These are phyloP conservation scores for Geotrichum cucujoidarum DNA, from an alignment of 1,139 yeast species.

Conservation along the genomic window DNA sequence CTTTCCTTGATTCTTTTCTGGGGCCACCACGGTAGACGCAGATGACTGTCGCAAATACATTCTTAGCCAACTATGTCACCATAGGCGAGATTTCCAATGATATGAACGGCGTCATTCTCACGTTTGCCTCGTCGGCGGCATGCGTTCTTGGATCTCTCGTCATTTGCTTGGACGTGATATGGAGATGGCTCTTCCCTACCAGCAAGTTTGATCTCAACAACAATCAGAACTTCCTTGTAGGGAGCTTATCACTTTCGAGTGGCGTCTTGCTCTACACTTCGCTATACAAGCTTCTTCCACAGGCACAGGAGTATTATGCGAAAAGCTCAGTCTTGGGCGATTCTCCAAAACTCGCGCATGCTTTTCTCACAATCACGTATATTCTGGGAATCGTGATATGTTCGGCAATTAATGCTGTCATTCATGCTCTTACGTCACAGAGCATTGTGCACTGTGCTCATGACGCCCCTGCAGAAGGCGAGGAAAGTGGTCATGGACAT, in stretches of 20 bases:
- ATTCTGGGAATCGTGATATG: slow-evolving; percentile 59
- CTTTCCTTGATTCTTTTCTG: too few species aligned
- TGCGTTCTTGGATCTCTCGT: slow-evolving; percentile 57
- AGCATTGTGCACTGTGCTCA: slow-evolving; percentile 86
- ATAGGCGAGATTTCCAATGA: slow-evolving; percentile 28
- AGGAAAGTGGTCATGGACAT: slow-evolving; percentile 31
- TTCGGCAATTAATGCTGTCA: slow-evolving; percentile 52
- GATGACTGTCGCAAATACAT: too few species aligned
- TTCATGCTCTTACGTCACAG: slow-evolving; percentile 73
- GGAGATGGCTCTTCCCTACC: slow-evolving; percentile 39
- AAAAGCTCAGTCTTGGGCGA: slow-evolving; percentile 24
- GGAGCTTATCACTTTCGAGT: slow-evolving; percentile 64
- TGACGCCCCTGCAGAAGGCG: slow-evolving; percentile 28
- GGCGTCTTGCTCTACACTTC: slow-evolving; percentile 70
- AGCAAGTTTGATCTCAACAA: slow-evolving; percentile 49
- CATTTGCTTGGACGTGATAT: slow-evolving; percentile 49
- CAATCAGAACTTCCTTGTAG: slow-evolving; percentile 57
- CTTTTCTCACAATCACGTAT: slow-evolving; percentile 48
- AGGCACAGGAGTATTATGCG: slow-evolving; percentile 44
- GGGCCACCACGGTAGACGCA: too few species aligned
- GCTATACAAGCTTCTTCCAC: slow-evolving; percentile 67
- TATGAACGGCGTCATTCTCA: slow-evolving; percentile 54
- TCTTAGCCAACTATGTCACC: too few species aligned
- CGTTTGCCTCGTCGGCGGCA: slow-evolving; percentile 50
- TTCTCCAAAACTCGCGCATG: slow-evolving; percentile 31